Evolutionary conservation across 2,329 filamentous ascomycete genomes (phyloP).

Genomic region (Nigrospora oryzae): DNA sequence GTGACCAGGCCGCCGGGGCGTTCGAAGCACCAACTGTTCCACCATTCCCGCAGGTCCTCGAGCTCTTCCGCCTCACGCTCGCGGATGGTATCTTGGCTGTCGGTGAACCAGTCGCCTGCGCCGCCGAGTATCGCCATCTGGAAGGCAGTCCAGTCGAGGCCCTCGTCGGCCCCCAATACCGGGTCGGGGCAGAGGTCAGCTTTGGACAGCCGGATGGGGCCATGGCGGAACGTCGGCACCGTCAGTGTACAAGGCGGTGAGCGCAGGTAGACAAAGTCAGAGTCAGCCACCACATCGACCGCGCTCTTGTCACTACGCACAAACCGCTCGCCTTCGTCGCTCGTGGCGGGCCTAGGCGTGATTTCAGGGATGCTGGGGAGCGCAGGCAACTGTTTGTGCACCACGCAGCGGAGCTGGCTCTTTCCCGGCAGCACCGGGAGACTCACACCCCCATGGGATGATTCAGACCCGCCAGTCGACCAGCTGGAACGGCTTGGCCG

Average conservation of each 20-base stretch:
- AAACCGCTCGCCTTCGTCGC: slow-evolving; percentile 8
- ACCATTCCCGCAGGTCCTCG: slow-evolving; percentile 42
- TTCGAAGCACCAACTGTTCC: slow-evolving; percentile 39
- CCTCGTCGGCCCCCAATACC: slow-evolving; percentile 36
- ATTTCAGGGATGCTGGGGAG: slow-evolving; percentile 21
- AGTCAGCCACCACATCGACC: slow-evolving; percentile 19
- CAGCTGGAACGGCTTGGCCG: slow-evolving; percentile 1
- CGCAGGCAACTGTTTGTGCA: slow-evolving; percentile 12
- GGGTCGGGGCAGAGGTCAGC: slow-evolving; percentile 28
- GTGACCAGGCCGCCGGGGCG: slow-evolving; percentile 29
- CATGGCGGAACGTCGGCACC: slow-evolving; percentile 43
- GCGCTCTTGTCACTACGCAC: slow-evolving; percentile 5
- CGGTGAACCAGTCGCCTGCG: slow-evolving; percentile 40
- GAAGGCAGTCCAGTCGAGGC: slow-evolving; percentile 55
- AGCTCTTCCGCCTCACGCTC: slow-evolving; percentile 34
- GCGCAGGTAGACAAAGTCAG: slow-evolving; percentile 38
- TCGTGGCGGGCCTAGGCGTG: slow-evolving; percentile 3
- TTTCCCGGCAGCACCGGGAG: slow-evolving; percentile 23
- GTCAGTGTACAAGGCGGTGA: slow-evolving; percentile 41
- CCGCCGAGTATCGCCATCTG: slow-evolving; percentile 56
- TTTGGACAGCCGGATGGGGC: slow-evolving; percentile 43
- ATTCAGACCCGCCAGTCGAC: no score
- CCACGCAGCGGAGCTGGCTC: slow-evolving; percentile 13
- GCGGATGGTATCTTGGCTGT: slow-evolving; percentile 30
- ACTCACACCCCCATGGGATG: slow-evolving; percentile 8